Conservation (phyloP, 2,329 filamentous ascomycete species). For the Bipolaris sorokiniana region DNA sequence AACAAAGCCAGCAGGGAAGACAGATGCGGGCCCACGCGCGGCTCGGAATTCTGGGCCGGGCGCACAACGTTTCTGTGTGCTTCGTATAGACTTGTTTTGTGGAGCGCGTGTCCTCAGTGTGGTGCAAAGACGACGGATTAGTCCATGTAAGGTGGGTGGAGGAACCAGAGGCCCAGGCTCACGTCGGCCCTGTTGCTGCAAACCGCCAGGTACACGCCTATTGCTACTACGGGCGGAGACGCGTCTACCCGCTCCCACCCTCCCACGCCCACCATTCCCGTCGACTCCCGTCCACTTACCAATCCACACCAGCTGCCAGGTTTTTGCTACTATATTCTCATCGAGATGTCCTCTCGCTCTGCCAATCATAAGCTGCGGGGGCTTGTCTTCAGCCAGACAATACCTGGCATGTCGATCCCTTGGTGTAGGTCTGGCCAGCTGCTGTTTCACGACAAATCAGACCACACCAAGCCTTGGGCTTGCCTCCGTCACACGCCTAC, state of each 20-base stretch:
- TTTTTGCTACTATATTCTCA: background rate
- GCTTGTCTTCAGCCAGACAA: background rate
- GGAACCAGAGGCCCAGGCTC: slow-evolving; percentile 12
- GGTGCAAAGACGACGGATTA: background rate
- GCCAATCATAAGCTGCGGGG: background rate
- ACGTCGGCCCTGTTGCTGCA: slow-evolving; percentile 12
- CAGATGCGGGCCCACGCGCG: background rate
- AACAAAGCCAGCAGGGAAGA: background rate
- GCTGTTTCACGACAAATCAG: slow-evolving; percentile 8
- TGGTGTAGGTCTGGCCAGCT: background rate
- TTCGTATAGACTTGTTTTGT: background rate
- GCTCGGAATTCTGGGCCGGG: background rate
- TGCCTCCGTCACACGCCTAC: background rate
- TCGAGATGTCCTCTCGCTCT: background rate
- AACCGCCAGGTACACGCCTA: background rate
- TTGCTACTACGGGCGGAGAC: background rate
- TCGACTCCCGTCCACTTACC: background rate
- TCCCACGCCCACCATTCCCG: background rate
- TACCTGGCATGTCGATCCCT: background rate
- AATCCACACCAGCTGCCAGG: background rate
- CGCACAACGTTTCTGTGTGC: background rate
- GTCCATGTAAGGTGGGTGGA: background rate
- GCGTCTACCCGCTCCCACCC: background rate
- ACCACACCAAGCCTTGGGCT: background rate
- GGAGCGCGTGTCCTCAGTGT: background rate